phyloP scores from a whole-genome alignment of 2,329 filamentous ascomycete species.

The Cladosporium sp. region DNA sequence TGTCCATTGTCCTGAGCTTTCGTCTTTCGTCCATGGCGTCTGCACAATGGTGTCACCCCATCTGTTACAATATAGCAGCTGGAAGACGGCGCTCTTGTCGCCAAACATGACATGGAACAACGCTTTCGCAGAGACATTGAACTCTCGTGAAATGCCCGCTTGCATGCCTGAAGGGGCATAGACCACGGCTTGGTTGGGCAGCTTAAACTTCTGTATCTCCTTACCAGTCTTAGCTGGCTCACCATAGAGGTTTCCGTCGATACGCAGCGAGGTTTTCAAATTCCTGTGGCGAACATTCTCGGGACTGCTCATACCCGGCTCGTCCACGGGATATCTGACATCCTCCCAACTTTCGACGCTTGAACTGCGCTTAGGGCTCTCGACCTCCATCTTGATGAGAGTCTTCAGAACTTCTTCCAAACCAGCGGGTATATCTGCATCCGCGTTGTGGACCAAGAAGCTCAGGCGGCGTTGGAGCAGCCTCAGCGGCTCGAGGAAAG shows the following conservation, averaged over 20 bases:
- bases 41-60: slow-evolving; percentile 75
- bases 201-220: slow-evolving; percentile 67
- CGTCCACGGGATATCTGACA: slow-evolving; percentile 46
- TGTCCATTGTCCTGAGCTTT: slow-evolving; percentile 44
- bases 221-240: slow-evolving; percentile 39
- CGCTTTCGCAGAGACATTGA: slow-evolving; percentile 88
- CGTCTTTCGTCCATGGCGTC: slow-evolving; percentile 73
- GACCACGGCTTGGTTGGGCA: slow-evolving; percentile 74
- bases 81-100: slow-evolving; percentile 92
- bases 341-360: slow-evolving; percentile 93
- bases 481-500: slow-evolving; percentile 82
- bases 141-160: slow-evolving; percentile 72
- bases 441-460: slow-evolving; percentile 75
- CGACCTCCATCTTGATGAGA: slow-evolving; percentile 70
- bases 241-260: slow-evolving; percentile 58
- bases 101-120: slow-evolving; percentile 96
- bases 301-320: slow-evolving; percentile 42
- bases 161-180: slow-evolving; percentile 82
- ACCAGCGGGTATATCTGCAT: slow-evolving; percentile 64
- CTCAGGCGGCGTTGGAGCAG: slow-evolving; percentile 81
- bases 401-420: slow-evolving; percentile 67
- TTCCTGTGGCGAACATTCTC: slow-evolving; percentile 43
- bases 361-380: slow-evolving; percentile 57
- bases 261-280: slow-evolving; percentile 54
- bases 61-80: slow-evolving; percentile 81